A percentile compares a stretch with the other conserved stretches of the same genome.
These are phyloP conservation scores for Ilyonectria sp. DNA, from an alignment of 2,329 filamentous ascomycete genomes.

Conservation along the genomic window DNA sequence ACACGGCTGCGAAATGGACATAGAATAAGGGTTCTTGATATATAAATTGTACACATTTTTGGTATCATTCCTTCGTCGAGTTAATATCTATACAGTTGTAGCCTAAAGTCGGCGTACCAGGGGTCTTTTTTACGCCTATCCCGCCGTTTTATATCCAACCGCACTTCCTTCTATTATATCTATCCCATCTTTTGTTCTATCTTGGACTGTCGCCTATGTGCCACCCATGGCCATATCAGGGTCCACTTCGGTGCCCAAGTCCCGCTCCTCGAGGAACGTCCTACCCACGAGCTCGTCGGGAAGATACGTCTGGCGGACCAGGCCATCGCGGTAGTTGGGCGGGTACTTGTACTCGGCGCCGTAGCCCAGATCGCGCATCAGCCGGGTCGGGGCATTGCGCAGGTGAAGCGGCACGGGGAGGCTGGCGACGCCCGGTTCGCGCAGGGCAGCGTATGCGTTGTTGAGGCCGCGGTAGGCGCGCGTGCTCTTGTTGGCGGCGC, in stretches of 20 bases:
- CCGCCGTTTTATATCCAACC: conserved; percentile 28
- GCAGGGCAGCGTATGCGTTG: conserved; percentile 83
- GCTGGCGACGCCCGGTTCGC: conserved; percentile 86
- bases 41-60: conserved; percentile 32
- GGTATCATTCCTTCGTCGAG: conserved; percentile 32
- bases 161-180: conserved; percentile 15
- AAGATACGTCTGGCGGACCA: conserved; percentile 90
- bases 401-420: conserved; percentile 90
- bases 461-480: conserved; percentile 86
- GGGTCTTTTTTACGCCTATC: conserved; percentile 30
- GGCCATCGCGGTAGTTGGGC: conserved; percentile 87
- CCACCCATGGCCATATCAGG: conserved; percentile 69
- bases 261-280: conserved; percentile 82
- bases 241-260: conserved; percentile 86
- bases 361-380: conserved; percentile 95
- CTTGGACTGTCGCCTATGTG: conserved; percentile 3
- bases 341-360: conserved; percentile 97
- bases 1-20: background rate
- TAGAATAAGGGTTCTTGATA: conserved; percentile 11
- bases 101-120: conserved; percentile 24
- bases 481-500: conserved; percentile 88
- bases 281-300: conserved; percentile 81
- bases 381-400: conserved; percentile 89
- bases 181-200: conserved; percentile 8
- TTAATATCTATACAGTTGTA: conserved; percentile 31